phyloP scores from a whole-genome alignment of 345 rosid species.

The Ailanthus altissimus region DNA sequence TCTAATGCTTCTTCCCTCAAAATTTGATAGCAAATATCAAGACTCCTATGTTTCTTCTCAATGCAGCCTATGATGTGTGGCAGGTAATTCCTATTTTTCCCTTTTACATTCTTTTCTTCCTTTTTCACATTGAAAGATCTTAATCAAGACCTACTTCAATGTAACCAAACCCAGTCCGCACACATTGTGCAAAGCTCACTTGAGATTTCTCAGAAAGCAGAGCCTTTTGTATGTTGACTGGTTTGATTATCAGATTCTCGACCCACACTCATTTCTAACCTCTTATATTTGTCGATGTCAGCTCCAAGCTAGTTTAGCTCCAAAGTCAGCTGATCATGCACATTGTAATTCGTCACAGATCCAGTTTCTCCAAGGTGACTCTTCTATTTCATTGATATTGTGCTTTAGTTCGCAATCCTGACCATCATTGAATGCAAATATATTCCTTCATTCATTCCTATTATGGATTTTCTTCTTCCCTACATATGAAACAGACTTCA shows the following conservation, averaged over 20 bases:
- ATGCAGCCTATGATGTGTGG: slow-evolving; percentile 84
- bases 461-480: slow-evolving; percentile 22
- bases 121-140: neutral
- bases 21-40: slow-evolving; percentile 59
- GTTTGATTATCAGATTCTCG: slow-evolving; percentile 30
- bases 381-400: neutral
- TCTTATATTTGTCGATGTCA: slow-evolving; percentile 17
- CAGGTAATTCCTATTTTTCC: slow-evolving; percentile 50
- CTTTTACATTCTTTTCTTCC: slow-evolving; percentile 5
- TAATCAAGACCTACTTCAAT: neutral
- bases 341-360: slow-evolving; percentile 68
- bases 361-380: slow-evolving; percentile 66
- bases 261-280: too few relatives aligned
- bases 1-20: slow-evolving; percentile 90
- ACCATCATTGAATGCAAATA: neutral
- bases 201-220: neutral
- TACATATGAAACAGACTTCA: slow-evolving; percentile 53
- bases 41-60: slow-evolving; percentile 79
- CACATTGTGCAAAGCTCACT: neutral
- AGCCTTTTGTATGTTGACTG: neutral
- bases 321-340: slow-evolving; percentile 64
- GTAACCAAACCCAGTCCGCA: neutral
- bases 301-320: slow-evolving; percentile 74
- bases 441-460: neutral
- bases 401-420: slow-evolving; percentile 4